A percentile compares a stretch with the other conserved stretches of the same genome.
phyloP scores from a whole-genome alignment of 108 stramenopile species.

The Pseudonitzschia delicatissima region DNA sequence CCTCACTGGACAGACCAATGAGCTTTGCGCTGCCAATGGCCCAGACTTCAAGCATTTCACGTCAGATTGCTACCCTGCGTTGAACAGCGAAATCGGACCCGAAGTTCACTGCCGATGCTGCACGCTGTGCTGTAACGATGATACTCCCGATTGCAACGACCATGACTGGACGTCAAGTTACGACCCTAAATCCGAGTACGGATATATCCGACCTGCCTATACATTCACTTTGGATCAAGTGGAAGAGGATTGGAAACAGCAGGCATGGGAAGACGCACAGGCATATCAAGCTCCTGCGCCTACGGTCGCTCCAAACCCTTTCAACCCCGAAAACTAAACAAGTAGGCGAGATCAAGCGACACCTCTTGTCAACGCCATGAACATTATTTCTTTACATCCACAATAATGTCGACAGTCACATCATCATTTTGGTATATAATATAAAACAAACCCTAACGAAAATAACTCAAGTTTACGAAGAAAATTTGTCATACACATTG shows the following conservation, averaged over 20 bases:
- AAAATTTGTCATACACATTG: no score
- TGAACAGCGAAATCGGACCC: conserved; percentile 8
- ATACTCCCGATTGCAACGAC: conserved; percentile 23
- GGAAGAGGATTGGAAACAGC: not conserved
- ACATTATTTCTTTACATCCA: no score
- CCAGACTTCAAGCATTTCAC: not conserved
- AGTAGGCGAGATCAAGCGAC: no score
- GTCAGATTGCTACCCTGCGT: conserved; percentile 19
- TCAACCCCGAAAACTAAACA: no score
- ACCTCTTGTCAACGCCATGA: no score
- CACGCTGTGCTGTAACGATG: conserved; percentile 27
- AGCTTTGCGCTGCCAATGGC: conserved; percentile 1
- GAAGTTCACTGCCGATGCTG: conserved; percentile 31
- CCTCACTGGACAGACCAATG: conserved; percentile 16
- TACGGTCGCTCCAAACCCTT: no score
- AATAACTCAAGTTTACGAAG: no score
- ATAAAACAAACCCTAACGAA: no score
- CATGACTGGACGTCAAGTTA: conserved; percentile 11
- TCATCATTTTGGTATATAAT: no score
- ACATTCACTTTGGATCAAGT: conserved; percentile 13
- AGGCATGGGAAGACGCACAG: not conserved
- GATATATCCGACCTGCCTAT: conserved; percentile 20
- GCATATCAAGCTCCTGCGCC: no score
- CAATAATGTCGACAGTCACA: no score
- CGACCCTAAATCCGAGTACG: conserved; percentile 23